Evolutionary conservation across 2,329 filamentous ascomycete genomes (phyloP).

Genomic region (Neoascochyta sp.): DNA sequence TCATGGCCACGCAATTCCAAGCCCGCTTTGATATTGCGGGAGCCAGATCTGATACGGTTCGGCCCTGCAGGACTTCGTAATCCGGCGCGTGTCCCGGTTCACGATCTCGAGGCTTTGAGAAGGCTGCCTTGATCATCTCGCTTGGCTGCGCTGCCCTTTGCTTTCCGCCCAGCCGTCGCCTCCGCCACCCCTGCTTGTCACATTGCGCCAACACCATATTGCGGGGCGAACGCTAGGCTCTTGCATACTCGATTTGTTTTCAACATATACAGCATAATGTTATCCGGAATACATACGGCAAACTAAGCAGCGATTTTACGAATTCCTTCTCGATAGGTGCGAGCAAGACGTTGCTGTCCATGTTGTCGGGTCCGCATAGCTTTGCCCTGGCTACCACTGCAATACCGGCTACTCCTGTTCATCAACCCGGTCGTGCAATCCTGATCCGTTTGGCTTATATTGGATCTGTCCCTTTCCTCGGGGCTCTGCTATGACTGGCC

Average conservation of each 20-base stretch:
- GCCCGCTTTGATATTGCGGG: conserved; percentile 1
- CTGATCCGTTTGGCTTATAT: conserved; percentile 11
- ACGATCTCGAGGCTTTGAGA: conserved; percentile 1
- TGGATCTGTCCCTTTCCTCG: conserved; percentile 11
- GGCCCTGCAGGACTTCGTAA: conserved; percentile 4
- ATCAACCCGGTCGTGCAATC: conserved; percentile 12
- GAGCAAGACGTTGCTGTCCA: too few relatives aligned
- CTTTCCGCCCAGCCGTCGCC: conserved; percentile 8
- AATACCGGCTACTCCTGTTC: conserved; percentile 14
- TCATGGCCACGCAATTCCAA: conserved; percentile 3
- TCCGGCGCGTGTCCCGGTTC: too few relatives aligned
- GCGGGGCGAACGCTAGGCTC: conserved; percentile 5
- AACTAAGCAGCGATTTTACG: conserved; percentile 3
- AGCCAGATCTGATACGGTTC: conserved; percentile 2
- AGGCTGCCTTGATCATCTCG: conserved; percentile 8
- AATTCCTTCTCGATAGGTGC: too few relatives aligned
- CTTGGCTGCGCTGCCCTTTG: conserved; percentile 6
- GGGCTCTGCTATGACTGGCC: conserved; percentile 6
- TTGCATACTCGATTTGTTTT: too few relatives aligned
- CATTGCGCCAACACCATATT: conserved; percentile 3
- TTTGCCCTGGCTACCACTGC: conserved; percentile 9
- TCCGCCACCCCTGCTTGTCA: conserved; percentile 4
- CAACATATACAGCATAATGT: conserved; percentile 2
- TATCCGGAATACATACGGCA: conserved; percentile 1
- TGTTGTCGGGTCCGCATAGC: conserved; percentile 6